These are phyloP conservation scores for Phytophthora syringae DNA, from an alignment of 352 stramenopile genomes.

Conservation along the genomic window DNA sequence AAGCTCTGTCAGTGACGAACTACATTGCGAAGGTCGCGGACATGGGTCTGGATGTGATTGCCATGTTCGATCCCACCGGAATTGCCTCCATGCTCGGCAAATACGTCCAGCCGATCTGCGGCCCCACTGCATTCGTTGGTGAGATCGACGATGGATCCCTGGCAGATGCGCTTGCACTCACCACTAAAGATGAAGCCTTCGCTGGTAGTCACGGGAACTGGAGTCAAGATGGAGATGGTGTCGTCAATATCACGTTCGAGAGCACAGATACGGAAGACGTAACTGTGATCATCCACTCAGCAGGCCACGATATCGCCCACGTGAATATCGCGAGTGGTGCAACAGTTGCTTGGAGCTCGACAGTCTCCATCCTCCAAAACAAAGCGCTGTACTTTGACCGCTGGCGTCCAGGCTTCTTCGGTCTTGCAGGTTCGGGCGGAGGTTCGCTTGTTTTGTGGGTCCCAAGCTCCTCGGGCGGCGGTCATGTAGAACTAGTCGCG, in stretches of 20 bases:
- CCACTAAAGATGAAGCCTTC: conserved; percentile 26
- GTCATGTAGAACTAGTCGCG: conserved; percentile 31
- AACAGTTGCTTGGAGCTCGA: conserved; percentile 24
- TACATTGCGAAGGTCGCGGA: conserved; percentile 16
- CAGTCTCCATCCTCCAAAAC: conserved; percentile 20
- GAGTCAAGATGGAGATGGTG: conserved; percentile 24
- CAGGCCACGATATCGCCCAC: conserved; percentile 14
- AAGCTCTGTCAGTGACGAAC: not conserved
- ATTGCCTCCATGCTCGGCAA: conserved; percentile 1
- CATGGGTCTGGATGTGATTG: conserved; percentile 1
- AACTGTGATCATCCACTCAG: conserved; percentile 31
- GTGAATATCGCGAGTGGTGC: conserved; percentile 15
- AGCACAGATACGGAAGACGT: conserved; percentile 33
- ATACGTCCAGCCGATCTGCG: conserved; percentile 26
- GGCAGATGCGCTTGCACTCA: conserved; percentile 24
- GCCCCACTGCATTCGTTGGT: conserved; percentile 29
- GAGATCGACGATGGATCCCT: too few relatives aligned
- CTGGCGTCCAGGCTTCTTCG: conserved; percentile 23
- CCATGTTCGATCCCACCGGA: conserved; percentile 1
- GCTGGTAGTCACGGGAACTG: conserved; percentile 29
- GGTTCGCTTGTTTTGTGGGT: conserved; percentile 33
- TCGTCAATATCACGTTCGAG: conserved; percentile 26
- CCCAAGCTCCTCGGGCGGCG: conserved; percentile 18
- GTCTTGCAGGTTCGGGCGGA: conserved; percentile 15
- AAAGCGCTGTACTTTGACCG: conserved; percentile 34